Base-by-base conservation (phyloP, 208 protist species). In the Trypanosoma melophagium region DNA sequence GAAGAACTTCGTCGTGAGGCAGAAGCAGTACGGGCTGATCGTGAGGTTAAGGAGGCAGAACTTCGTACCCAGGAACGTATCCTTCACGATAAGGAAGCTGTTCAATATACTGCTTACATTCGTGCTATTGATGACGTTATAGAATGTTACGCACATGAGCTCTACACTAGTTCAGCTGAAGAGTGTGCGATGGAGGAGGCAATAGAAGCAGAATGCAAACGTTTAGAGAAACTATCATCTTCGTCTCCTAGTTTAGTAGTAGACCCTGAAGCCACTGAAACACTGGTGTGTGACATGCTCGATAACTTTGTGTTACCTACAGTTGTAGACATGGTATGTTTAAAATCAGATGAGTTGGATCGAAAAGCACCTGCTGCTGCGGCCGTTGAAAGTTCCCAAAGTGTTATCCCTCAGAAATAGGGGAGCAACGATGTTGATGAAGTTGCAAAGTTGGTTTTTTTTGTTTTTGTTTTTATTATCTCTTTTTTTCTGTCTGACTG, bases 31-130 rank as follows among this genome's bases (percentile, higher is more conserved):
- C 87, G 93, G 14, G 63, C 75, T 16, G 74, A 71, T 44, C 86
- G 90, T 56, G 93, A 97, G 76, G 81, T 85, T 58, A 81, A 81
- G 31, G 93, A 97, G 78, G 71, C 79, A 4, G 71, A 77, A 31
- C 80, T 87, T 10, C 83, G 93, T 28, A 80, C 81, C 22, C 69
- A 76, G 56, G 83, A 90, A 69, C 78, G 89, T 14, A 78, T 80
- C 56, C 66, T 79, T 50, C 84, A 92, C 25, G 87, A 95, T 45
- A 78, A 84, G 49, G 77, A 87, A 66, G 90, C 90, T 60, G 71
- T 92, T 17, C 77, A 87, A 58, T 93, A 90, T 50, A 76, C 78
- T 40, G 79, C 83, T 12, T 86, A 84, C 56, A 73, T 86, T 31
- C 69, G 78, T 17, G 79, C 75, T 60, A 90, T 87, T 35, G 76